These are phyloP conservation scores for Lumnitzera racemosa DNA, from an alignment of 345 rosid species.

Conservation along the genomic window DNA sequence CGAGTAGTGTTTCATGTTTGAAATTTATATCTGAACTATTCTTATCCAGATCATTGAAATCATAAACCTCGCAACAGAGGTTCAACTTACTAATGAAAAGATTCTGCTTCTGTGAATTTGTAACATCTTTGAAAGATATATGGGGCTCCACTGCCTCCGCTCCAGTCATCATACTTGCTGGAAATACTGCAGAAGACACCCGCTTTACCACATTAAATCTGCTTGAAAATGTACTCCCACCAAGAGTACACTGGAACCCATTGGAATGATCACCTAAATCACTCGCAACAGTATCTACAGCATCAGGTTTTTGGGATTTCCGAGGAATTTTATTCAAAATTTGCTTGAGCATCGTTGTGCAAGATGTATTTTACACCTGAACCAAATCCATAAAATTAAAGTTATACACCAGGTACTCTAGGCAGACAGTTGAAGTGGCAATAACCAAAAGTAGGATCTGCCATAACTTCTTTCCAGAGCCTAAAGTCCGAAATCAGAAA, in stretches of 20 bases:
- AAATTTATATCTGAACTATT: conserved; percentile 40
- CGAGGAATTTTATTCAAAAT: conserved; percentile 70
- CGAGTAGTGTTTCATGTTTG: conserved; percentile 44
- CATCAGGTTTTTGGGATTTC: conserved; percentile 43
- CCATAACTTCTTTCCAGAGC: too few species aligned
- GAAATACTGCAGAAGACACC: conserved; percentile 79
- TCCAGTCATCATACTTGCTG: conserved; percentile 64
- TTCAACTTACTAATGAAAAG: conserved; percentile 67
- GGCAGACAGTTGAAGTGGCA: background rate
- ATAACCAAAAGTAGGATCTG: conserved; percentile 1
- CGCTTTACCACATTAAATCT: conserved; percentile 68
- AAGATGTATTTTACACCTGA: conserved; percentile 16
- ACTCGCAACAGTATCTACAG: conserved; percentile 30
- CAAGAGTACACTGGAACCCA: conserved; percentile 46
- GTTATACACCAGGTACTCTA: background rate
- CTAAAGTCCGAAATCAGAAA: too few species aligned
- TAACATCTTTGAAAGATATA: conserved; percentile 64
- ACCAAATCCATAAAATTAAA: conserved; percentile 1
- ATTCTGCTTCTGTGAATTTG: conserved; percentile 60
- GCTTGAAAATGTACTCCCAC: conserved; percentile 50
- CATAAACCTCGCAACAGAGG: conserved; percentile 49
- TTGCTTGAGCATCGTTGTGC: conserved; percentile 58
- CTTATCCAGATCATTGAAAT: conserved; percentile 41
- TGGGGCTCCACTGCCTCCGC: conserved; percentile 68
- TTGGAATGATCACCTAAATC: conserved; percentile 27